phyloP scores from a whole-genome alignment of 2,329 filamentous ascomycete genomes.

The Colletotrichum cuscutae region DNA sequence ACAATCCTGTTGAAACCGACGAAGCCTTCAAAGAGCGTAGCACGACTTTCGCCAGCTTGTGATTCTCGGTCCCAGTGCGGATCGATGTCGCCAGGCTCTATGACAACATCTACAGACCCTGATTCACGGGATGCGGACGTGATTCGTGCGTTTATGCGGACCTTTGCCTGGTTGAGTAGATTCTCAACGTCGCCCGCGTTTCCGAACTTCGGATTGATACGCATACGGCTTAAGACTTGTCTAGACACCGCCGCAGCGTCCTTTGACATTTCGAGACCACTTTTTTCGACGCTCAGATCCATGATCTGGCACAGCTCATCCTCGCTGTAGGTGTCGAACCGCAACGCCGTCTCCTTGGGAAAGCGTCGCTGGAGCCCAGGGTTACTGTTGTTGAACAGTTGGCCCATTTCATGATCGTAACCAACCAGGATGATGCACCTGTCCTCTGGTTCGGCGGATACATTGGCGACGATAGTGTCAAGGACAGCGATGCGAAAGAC shows the following conservation, averaged over 20 bases:
- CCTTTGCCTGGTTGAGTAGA: slow-evolving; percentile 50
- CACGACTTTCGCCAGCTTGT: neutral
- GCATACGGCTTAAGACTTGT: slow-evolving; percentile 58
- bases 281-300: slow-evolving; percentile 60
- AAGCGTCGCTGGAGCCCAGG: slow-evolving; percentile 69
- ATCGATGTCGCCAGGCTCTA: slow-evolving; percentile 38
- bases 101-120: slow-evolving; percentile 26
- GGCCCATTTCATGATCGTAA: slow-evolving; percentile 67
- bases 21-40: slow-evolving; percentile 63
- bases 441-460: slow-evolving; percentile 70
- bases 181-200: slow-evolving; percentile 73
- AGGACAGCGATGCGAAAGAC: slow-evolving; percentile 64
- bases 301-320: slow-evolving; percentile 62
- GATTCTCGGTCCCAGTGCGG: slow-evolving; percentile 59
- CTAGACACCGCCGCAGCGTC: slow-evolving; percentile 58
- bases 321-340: slow-evolving; percentile 68
- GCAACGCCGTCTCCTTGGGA: slow-evolving; percentile 63
- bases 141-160: neutral
- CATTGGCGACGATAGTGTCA: slow-evolving; percentile 70
- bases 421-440: slow-evolving; percentile 71
- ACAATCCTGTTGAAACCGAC: slow-evolving; percentile 68
- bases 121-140: neutral
- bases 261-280: slow-evolving; percentile 56
- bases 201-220: slow-evolving; percentile 68
- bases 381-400: slow-evolving; percentile 71